Evolutionary conservation across 2,329 filamentous ascomycete genomes (phyloP).

Genomic region (Sclerotinia minor): DNA sequence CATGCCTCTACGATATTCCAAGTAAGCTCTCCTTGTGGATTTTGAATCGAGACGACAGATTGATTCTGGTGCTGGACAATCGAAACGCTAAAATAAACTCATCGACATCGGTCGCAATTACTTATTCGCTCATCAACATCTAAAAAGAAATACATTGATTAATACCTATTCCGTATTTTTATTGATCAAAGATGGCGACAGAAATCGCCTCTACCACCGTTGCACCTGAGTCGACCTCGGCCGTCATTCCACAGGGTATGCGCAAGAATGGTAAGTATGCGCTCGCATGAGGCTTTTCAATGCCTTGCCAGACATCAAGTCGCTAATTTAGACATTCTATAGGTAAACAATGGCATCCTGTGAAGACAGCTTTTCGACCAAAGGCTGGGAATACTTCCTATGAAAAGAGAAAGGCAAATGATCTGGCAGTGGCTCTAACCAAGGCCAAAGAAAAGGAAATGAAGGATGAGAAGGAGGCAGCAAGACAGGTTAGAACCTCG

Average conservation of each 20-base stretch:
- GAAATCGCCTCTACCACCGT: constrained; percentile 28
- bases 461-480: constrained; percentile 93
- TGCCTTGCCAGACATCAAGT: not conserved
- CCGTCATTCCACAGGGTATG: constrained; percentile 54
- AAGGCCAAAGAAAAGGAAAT: constrained; percentile 95
- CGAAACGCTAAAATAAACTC: not conserved
- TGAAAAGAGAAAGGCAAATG: constrained; percentile 70
- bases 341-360: constrained; percentile 95
- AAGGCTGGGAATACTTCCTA: constrained; percentile 75
- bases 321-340: not conserved
- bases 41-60: not conserved
- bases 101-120: not conserved
- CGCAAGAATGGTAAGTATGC: constrained; percentile 72
- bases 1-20: not conserved
- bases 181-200: constrained; percentile 33
- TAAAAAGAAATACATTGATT: not conserved
- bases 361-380: constrained; percentile 83
- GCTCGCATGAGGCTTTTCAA: not conserved
- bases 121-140: not conserved
- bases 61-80: not conserved
- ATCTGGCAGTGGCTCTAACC: constrained; percentile 69
- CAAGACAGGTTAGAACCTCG: constrained; percentile 65
- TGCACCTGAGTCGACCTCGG: constrained; percentile 11
- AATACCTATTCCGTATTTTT: not conserved
- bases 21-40: not conserved